Base-by-base conservation (phyloP, 139 green algal species). In the Haematococcus sp. region DNA sequence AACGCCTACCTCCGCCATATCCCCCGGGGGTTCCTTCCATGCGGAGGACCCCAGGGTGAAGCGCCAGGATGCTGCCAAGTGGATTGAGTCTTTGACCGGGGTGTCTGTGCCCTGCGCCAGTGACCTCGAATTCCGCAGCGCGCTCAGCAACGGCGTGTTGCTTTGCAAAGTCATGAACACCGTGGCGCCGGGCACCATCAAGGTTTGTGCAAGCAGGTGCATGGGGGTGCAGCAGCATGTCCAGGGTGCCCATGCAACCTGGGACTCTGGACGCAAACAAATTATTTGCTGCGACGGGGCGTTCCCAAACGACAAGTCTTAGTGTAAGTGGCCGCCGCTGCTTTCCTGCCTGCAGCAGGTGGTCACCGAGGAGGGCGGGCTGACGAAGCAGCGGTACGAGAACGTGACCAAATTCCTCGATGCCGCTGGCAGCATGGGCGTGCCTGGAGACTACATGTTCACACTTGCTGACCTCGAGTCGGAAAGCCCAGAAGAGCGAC, bases 361-460 rank as follows among this genome's bases (percentile, higher is more conserved):
- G n/a, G n/a, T 65, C 4, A 4, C 34, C 15, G 58, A n/a, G 58
- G 58, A 34, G 25, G 58, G 28, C 27, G 61, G 40, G 9, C 25
- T 51, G 11, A 68, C 61, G 9, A 68, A 68, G 61, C 61, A 68
- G 61, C 61, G 61, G 9, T 68, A 68, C 22, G 61, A 68, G 32
- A 68, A 68, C 19, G 61, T 68, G 15, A 61, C 23, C 33, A 80
- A 80, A 63, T 94, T 93, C 70, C 74, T 92, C 0, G 20, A 15
- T 0, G 79, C 63, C 13, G 28, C 83, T 2, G 58, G 73, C 19
- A 46, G 27, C 20, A 56, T 88, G 71, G 34, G 67, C 4, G 67
- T 88, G 2, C 85, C 87, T 20, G 51, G 56, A 25, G 73, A 83
- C n/a, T 84, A 68, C 32, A 83, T 68, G 54, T 90, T 92, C 56